Base-by-base conservation (phyloP, 2,329 filamentous ascomycete genomes). In the Fusarium falciforme region DNA sequence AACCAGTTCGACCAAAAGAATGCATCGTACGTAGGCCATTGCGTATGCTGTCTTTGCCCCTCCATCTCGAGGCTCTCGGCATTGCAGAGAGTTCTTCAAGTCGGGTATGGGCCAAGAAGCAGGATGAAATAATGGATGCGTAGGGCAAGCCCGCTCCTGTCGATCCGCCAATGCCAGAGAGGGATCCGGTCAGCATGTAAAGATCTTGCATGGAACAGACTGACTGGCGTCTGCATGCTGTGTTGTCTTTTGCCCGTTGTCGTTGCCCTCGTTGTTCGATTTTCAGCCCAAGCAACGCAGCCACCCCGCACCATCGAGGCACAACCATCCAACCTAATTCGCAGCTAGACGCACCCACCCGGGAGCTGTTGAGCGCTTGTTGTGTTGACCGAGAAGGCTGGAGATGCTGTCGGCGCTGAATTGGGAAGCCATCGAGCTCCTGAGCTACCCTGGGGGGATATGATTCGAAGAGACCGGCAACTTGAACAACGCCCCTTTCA, bases 211-310 rank as follows among this genome's bases (percentile, higher is more conserved):
- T 72, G 38, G 40, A 35, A 36, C 27, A 60, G 29, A 35, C 31
- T 57, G 52, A 35, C 52, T 57, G 57, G 22, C 27, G 25, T 44
- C 25, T 60, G 38, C 57, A 38, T 20, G 55, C 42, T 62, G 61
- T 61, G 40, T 47, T 55, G 47, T 36, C 27, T 52, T 29, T 31
- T 69, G 47, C 64, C 64, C 67, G 52, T 66, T 69, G 58, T 69
- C 58, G 42, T 47, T 71, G 44, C 44, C 16, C 20, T 40, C 6
- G 31, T 11, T 52, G 36, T 55, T 47, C 55, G 62, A 62, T 31
- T 22, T 68, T 68, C 61, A 68, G 71, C 71, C 54, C 52, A 40
- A 68, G 67, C 60, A 74, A 72, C 68, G 59, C 66, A 72, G 71
- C 59, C 60, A 69, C 60, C 59, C 61, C 49, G 47, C 71, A 62